These are phyloP conservation scores for Epichloe sylvatica DNA, from an alignment of 2,329 filamentous ascomycete genomes.

Conservation along the genomic window DNA sequence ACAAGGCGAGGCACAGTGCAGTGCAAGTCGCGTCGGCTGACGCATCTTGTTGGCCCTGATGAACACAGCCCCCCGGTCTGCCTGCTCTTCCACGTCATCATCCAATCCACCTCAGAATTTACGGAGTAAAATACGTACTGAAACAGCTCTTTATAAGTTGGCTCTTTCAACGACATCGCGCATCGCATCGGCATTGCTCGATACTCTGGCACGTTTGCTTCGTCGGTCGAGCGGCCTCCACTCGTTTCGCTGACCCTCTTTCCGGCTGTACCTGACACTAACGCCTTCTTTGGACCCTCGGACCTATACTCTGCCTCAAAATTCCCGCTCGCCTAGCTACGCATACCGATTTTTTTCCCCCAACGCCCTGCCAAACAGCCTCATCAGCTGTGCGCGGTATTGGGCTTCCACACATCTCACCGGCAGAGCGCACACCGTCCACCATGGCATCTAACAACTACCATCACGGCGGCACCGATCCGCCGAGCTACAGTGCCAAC, in stretches of 20 bases:
- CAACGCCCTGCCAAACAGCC: neutral
- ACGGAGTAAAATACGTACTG: too few relatives aligned
- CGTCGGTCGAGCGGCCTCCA: neutral
- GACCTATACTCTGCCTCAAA: neutral
- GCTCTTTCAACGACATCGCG: neutral
- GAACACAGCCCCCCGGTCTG: neutral
- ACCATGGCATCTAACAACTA: conserved; percentile 52
- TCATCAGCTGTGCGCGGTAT: conserved; percentile 1
- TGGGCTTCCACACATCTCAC: neutral
- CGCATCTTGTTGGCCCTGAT: neutral
- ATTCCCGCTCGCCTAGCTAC: neutral
- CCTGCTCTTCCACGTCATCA: neutral
- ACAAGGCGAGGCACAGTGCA: too few relatives aligned
- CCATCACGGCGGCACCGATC: conserved; percentile 35
- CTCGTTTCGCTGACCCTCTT: neutral
- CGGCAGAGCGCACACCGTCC: conserved; percentile 6
- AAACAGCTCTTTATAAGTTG: neutral
- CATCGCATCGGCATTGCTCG: neutral
- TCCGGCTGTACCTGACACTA: conserved; percentile 1
- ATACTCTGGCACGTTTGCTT: neutral
- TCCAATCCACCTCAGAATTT: neutral
- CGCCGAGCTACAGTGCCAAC: conserved; percentile 25
- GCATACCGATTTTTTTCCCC: neutral
- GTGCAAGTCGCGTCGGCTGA: too few relatives aligned
- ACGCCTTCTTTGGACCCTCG: neutral